phyloP scores from a whole-genome alignment of 2,329 filamentous ascomycete species.

The Monascus ruber region DNA sequence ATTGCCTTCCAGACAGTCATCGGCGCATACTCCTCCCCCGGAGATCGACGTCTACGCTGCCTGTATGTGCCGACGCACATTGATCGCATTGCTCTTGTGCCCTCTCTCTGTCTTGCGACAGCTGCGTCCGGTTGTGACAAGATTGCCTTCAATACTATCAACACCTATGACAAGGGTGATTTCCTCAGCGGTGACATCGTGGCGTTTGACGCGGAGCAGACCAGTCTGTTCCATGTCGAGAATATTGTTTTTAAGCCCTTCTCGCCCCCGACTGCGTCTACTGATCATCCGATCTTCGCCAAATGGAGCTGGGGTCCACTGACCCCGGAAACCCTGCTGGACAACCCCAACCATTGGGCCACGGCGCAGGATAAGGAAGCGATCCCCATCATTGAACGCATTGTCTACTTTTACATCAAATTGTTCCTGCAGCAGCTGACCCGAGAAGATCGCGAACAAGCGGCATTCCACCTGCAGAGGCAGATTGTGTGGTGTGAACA shows the following conservation, averaged over 20 bases:
- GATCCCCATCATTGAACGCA: slow-evolving; percentile 1
- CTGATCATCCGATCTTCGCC: slow-evolving; percentile 5
- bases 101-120: too few relatives aligned
- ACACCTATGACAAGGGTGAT: too few relatives aligned
- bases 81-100: slow-evolving; percentile 3
- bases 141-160: too few relatives aligned
- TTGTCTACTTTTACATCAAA: slow-evolving; percentile 1
- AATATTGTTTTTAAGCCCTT: too few relatives aligned
- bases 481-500: slow-evolving; percentile 1
- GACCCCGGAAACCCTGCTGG: slow-evolving; percentile 1
- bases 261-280: slow-evolving; percentile 1
- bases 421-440: neutral
- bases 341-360: neutral
- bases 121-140: too few relatives aligned
- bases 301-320: slow-evolving; percentile 1
- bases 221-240: too few relatives aligned
- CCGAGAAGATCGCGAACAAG: neutral
- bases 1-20: slow-evolving; percentile 14
- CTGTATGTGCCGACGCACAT: slow-evolving; percentile 6
- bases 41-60: slow-evolving; percentile 2
- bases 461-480: neutral
- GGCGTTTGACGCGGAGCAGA: too few relatives aligned
- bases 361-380: neutral
- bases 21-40: slow-evolving; percentile 8
- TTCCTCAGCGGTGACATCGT: too few relatives aligned